These are phyloP conservation scores for Agaricus subrufescens DNA, from an alignment of 768 basidiomycete genomes.

Conservation along the genomic window DNA sequence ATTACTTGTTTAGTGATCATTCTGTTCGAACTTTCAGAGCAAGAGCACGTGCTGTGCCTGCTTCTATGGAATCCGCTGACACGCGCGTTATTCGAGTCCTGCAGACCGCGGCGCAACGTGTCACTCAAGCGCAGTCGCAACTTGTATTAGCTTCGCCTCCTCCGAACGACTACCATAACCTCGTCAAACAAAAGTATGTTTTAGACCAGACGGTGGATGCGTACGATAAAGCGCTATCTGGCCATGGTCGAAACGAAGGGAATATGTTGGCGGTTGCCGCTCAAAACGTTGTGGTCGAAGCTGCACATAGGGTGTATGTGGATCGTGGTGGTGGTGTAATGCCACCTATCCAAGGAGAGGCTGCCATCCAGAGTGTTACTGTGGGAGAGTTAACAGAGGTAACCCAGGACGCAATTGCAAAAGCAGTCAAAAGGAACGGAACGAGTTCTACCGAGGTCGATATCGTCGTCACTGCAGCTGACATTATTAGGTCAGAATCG, in stretches of 20 bases:
- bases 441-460: constrained; percentile 74
- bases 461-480: constrained; percentile 68
- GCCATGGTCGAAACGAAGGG: constrained; percentile 45
- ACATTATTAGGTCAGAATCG: constrained; percentile 37
- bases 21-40: constrained; percentile 1
- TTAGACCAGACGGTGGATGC: constrained; percentile 67
- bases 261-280: constrained; percentile 70
- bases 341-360: constrained; percentile 29
- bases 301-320: constrained; percentile 63
- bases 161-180: constrained; percentile 44
- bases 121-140: constrained; percentile 69
- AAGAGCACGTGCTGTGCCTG: constrained; percentile 5
- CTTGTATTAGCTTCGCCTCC: constrained; percentile 47
- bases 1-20: neutral
- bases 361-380: constrained; percentile 45
- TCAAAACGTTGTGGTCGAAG: constrained; percentile 77
- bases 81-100: constrained; percentile 76
- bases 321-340: constrained; percentile 35
- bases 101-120: constrained; percentile 71
- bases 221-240: constrained; percentile 64
- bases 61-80: constrained; percentile 35
- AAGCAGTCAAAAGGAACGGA: constrained; percentile 75
- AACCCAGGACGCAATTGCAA: constrained; percentile 67
- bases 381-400: constrained; percentile 48
- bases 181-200: constrained; percentile 80